These are phyloP conservation scores for Suhomyces atakaporum DNA, from an alignment of 1,139 yeast genomes.

Conservation along the genomic window DNA sequence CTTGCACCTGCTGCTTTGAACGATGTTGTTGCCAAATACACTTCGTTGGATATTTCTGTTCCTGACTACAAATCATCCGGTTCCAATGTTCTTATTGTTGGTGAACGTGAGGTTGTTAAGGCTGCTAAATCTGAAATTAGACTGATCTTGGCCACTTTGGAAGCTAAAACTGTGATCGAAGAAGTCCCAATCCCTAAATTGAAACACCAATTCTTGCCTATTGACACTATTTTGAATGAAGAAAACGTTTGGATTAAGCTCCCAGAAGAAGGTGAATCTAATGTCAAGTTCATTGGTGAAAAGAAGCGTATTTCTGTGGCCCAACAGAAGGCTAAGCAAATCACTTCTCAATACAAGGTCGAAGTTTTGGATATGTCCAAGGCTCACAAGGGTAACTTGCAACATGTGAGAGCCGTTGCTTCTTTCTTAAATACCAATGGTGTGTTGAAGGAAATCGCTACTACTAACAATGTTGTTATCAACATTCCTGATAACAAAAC, in stretches of 20 bases:
- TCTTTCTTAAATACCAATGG: conserved; percentile 60
- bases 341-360: conserved; percentile 52
- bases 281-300: conserved; percentile 68
- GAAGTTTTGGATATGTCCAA: conserved; percentile 78
- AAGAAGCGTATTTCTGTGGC: conserved; percentile 59
- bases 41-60: conserved; percentile 33
- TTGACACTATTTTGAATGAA: conserved; percentile 49
- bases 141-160: conserved; percentile 47
- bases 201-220: conserved; percentile 50
- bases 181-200: conserved; percentile 46
- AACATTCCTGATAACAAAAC: conserved; percentile 47
- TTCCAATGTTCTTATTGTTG: conserved; percentile 48
- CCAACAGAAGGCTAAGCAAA: conserved; percentile 56
- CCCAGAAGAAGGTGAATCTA: conserved; percentile 49
- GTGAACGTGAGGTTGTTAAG: conserved; percentile 64
- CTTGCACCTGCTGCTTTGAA: conserved; percentile 45
- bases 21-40: conserved; percentile 23
- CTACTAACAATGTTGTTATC: conserved; percentile 52
- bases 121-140: conserved; percentile 51
- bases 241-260: conserved; percentile 63
- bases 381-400: conserved; percentile 80
- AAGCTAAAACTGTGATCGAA: conserved; percentile 36
- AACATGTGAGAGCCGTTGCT: conserved; percentile 76
- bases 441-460: conserved; percentile 47
- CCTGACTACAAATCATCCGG: conserved; percentile 38